Evolutionary conservation across 495 filamentous ascomycete genomes (phyloP), one percentile per base, ranked within the genome.

Genomic region (Aspergillus wentii): DNA sequence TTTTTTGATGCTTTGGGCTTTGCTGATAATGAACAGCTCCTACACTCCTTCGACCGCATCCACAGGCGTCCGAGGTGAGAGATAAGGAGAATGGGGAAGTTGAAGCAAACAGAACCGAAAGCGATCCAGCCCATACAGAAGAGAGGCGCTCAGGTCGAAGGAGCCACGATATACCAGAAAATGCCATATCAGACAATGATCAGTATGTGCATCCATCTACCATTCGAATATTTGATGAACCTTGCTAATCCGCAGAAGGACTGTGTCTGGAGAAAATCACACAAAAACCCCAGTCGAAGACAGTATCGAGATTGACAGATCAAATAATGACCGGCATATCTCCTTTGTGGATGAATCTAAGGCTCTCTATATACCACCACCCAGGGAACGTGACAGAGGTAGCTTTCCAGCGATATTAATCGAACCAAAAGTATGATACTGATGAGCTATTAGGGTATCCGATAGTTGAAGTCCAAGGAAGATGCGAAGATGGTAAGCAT

Each of bases 311-410:
- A n/a, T n/a, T n/a, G 20, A 14, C 1, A 21, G 30, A 14, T 9
- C 20, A 9, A 19, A 22, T 11, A 33, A 40, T 30, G n/a, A n/a
- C n/a, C 11, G n/a, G 4, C 41, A 31, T 20, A 40, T 54, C 8
- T 33, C 46, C 11, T 50, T 51, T 31, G 40, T 40, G 11, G 43
- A 54, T 11, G n/a, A 41, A 8, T 40, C 29, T 22, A 61, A 53
- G 17, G 52, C 55, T 18, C 44, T 63, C n/a, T 57, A 63, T 33
- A 58, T 63, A 13, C 59, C 59, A 10, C 46, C 57, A 6, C 59
- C 59, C n/a, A 47, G 57, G 18, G 56, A 41, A 31, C 46, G 57
- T 11, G 59, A 63, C 20, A 50, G 41, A 63, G 59, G 59, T 59
- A 48, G n/a, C n/a, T n/a, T n/a, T n/a, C n/a, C n/a, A n/a, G n/a